Evolutionary conservation across 805 yeast genomes (phyloP), one percentile per base, ranked within the genome.

Genomic region (Schizosaccharomyces japonicus): DNA sequence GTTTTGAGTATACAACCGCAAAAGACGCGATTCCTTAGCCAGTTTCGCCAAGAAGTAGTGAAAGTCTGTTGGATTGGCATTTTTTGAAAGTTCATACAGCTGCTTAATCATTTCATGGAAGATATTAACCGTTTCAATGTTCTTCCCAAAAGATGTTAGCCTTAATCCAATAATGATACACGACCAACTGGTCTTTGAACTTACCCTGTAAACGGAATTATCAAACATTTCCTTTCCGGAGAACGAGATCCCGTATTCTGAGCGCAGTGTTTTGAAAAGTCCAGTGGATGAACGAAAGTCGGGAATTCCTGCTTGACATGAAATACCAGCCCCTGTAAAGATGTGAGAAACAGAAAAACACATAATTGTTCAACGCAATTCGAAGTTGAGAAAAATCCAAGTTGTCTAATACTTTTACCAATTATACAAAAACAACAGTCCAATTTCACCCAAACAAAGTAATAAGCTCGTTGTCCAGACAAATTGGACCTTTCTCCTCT

Each of bases 231-330:
- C 98, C 56, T 30, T 47, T 25, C 46, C 46, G 11, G 32, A 42
- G 28, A 28, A 48, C 11, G 13, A 48, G 13, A 17, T 15, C 23
- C 48, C 13, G 28, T 46, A 46, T 27, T 31, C 34, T 13, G 25
- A 21, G 15, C 27, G 29, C 27, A 21, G 29, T 1, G 21, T 19
- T 5, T 30, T 23, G 25, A 47, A 39, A 47, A 25, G 29, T 6
- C 30, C 40, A 13, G 11, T 25, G 27, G 40, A 21, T n/a, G 31
- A 44, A 17, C 23, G 31, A 23, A 44, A 47, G 17, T 32, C 60
- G 2, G 98, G 98, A 44, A 87, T 90, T 0, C 98, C 96, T 1
- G 96, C 95, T 58, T 80, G 82, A 59, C 95, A 83, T 13, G 95
- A 82, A 50, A 87, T 83, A 0, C 98, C 98, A 2, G 98, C 98